These are phyloP conservation scores for Hypoxylon sp. DNA, from an alignment of 2,329 filamentous ascomycete species.

Conservation along the genomic window DNA sequence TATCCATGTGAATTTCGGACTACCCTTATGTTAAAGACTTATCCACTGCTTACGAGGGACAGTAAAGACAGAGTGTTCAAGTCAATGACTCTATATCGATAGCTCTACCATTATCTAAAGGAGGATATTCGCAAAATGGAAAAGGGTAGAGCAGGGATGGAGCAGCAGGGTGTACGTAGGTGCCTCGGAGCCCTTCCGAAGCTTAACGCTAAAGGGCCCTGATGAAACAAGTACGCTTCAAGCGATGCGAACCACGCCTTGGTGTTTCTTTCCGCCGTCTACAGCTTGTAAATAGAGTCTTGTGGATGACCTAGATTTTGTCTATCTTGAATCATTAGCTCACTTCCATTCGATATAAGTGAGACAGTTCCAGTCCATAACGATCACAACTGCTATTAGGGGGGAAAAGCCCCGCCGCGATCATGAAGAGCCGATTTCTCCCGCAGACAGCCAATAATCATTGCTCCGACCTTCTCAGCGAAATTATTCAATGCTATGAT, in stretches of 20 bases:
- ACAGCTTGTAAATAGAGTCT: constrained; percentile 6
- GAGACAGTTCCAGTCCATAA: neutral
- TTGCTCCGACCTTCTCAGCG: neutral
- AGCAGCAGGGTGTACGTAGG: neutral
- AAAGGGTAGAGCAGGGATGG: constrained; percentile 10
- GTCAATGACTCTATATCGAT: neutral
- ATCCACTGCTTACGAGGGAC: neutral
- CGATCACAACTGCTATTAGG: neutral
- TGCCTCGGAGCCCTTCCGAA: constrained; percentile 27
- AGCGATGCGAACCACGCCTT: constrained; percentile 7
- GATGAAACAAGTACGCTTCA: constrained; percentile 4
- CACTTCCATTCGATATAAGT: neutral
- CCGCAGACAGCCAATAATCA: neutral
- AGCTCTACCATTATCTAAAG: neutral
- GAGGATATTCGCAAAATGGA: neutral
- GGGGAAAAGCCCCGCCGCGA: neutral
- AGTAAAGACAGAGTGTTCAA: neutral
- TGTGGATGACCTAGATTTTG: neutral
- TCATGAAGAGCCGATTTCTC: neutral
- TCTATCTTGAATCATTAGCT: constrained; percentile 12
- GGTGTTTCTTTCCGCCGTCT: constrained; percentile 5
- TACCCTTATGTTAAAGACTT: constrained; percentile 10
- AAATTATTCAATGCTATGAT: neutral
- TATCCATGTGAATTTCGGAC: neutral
- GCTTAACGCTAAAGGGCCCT: constrained; percentile 8